phyloP scores from a whole-genome alignment of 257 asterid genomes.

The Leonotis leonurus region DNA sequence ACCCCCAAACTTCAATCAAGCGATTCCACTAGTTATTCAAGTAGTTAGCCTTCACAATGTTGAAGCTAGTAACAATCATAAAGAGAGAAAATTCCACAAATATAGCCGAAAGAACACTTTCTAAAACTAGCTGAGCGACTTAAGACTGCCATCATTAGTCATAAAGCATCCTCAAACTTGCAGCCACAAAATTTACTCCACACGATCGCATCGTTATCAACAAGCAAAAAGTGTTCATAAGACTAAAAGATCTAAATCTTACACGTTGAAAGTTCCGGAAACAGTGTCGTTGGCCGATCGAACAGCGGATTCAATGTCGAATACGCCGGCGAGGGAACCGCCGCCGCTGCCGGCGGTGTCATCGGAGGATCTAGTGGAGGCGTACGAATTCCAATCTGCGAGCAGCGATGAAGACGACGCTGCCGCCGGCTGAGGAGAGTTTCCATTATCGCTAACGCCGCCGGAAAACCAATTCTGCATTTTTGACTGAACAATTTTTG shows the following conservation, averaged over 20 bases:
- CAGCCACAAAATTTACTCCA: background rate
- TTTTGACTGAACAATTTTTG: background rate
- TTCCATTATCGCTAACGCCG: conserved; percentile 26
- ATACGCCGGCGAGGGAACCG: conserved; percentile 48
- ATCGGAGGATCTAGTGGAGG: conserved; percentile 54
- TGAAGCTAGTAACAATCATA: background rate
- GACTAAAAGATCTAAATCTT: conserved; percentile 23
- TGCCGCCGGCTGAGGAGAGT: conserved; percentile 30
- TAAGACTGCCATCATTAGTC: background rate
- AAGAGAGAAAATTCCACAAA: background rate
- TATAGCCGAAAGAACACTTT: background rate
- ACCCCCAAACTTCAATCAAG: background rate
- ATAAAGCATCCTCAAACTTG: background rate
- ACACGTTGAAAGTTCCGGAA: conserved; percentile 77
- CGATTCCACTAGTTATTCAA: background rate
- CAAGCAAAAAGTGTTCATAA: background rate
- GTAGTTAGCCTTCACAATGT: background rate
- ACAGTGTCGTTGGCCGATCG: conserved; percentile 87
- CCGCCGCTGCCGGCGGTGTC: conserved; percentile 31
- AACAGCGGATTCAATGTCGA: conserved; percentile 80
- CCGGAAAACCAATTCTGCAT: conserved; percentile 86
- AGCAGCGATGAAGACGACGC: conserved; percentile 52
- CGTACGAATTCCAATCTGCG: conserved; percentile 77
- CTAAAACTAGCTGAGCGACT: background rate
- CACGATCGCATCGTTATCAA: background rate